Percentiles rank a stretch among this genome's conserved stretches.
phyloP scores from a whole-genome alignment of 306 rosid species.

The Vigna nakashimae region DNA sequence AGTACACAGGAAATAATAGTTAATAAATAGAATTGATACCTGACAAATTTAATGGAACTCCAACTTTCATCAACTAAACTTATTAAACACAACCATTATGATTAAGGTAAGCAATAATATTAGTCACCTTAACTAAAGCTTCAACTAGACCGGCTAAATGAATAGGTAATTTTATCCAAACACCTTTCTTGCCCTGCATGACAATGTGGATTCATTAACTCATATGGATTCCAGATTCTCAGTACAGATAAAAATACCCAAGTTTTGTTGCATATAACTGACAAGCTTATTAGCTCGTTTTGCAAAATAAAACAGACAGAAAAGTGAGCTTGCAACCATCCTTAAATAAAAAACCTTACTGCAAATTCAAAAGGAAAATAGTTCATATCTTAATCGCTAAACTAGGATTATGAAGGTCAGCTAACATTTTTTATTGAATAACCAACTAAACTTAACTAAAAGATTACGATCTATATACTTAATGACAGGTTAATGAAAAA shows the following conservation, averaged over 20 bases:
- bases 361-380: conserved; percentile 1
- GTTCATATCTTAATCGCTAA: conserved; percentile 1
- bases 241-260: conserved; percentile 18
- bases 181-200: conserved; percentile 72
- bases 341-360: conserved; percentile 13
- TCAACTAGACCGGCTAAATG: conserved; percentile 66
- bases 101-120: conserved; percentile 1
- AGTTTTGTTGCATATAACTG: conserved; percentile 29
- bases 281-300: conserved; percentile 5
- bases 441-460: conserved; percentile 5
- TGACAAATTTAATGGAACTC: not conserved
- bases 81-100: conserved; percentile 16
- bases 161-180: conserved; percentile 80
- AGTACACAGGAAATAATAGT: conserved; percentile 11
- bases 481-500: conserved; percentile 21
- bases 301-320: not conserved
- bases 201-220: conserved; percentile 25
- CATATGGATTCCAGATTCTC: conserved; percentile 12
- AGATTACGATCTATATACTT: conserved; percentile 4
- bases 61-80: conserved; percentile 2
- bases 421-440: conserved; percentile 2
- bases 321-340: conserved; percentile 5
- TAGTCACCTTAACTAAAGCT: conserved; percentile 65
- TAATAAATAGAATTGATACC: conserved; percentile 16
- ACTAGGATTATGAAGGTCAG: conserved; percentile 3